Evolutionary conservation across 139 green algal species (phyloP).

Genomic region (Monoraphidium neglectum): DNA sequence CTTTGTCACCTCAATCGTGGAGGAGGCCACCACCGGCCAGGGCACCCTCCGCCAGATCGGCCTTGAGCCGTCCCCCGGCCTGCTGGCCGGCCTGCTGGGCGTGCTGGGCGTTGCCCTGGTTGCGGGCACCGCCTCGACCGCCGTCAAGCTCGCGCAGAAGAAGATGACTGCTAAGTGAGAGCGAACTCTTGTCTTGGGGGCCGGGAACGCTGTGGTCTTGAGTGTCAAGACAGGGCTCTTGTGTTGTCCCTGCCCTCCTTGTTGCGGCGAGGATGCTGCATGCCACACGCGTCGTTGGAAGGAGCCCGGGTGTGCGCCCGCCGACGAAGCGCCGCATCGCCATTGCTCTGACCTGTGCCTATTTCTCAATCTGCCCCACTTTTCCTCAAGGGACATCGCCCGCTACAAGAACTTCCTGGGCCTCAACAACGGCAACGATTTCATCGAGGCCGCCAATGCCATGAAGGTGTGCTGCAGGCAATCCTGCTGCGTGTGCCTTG

Average conservation of each 20-base stretch:
- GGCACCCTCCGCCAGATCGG: constrained; percentile 56
- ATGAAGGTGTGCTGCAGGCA: no score
- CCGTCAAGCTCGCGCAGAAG: constrained; percentile 33
- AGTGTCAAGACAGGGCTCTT: no score
- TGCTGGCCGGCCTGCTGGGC: constrained; percentile 34
- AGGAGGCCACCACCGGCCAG: constrained; percentile 51
- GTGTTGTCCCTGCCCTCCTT: no score
- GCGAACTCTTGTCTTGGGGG: not conserved
- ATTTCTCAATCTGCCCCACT: no score
- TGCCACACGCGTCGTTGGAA: no score
- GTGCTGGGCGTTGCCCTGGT: constrained; percentile 38
- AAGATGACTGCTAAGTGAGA: constrained; percentile 55
- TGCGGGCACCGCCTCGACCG: constrained; percentile 43
- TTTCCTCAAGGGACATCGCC: constrained; percentile 42
- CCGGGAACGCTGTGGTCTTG: no score
- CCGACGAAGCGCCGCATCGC: no score
- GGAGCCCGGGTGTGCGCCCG: no score
- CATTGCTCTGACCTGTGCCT: no score
- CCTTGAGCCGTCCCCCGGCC: constrained; percentile 39
- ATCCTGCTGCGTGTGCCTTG: no score
- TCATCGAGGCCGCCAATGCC: constrained; percentile 30
- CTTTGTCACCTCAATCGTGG: constrained; percentile 55
- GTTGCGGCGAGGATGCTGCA: no score
- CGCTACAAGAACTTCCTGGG: constrained; percentile 70
- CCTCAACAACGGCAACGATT: constrained; percentile 53